Percentiles rank a stretch among this genome's conserved stretches.
Conservation (phyloP, 352 stramenopile genomes). For the Phytophthora sojae region DNA sequence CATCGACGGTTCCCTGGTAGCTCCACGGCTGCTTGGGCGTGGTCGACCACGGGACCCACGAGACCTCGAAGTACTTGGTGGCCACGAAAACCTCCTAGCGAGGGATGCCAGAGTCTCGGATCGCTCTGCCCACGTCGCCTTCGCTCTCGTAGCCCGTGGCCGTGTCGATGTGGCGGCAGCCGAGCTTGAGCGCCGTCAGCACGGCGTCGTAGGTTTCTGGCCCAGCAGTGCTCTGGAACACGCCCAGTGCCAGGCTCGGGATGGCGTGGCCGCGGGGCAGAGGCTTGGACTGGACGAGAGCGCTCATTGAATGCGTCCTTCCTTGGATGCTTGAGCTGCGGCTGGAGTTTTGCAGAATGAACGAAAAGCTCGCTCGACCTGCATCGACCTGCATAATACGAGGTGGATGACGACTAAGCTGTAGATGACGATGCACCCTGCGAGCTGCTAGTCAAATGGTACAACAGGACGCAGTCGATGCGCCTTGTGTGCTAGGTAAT, state of each 20-base stretch:
- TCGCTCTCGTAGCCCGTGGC: constrained; percentile 91
- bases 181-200: constrained; percentile 63
- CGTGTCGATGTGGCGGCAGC: constrained; percentile 92
- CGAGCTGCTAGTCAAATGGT: too few species aligned
- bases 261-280: constrained; percentile 58
- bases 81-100: constrained; percentile 84
- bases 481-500: too few species aligned
- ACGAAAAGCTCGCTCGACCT: too few species aligned
- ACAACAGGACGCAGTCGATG: too few species aligned
- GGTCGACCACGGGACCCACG: constrained; percentile 39
- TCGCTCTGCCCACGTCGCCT: constrained; percentile 73
- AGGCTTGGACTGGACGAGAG: constrained; percentile 35
- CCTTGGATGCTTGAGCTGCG: constrained; percentile 67
- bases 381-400: too few species aligned
- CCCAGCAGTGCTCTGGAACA: constrained; percentile 61
- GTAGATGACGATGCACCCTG: too few species aligned
- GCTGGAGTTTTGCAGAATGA: constrained; percentile 14
- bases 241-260: constrained; percentile 55
- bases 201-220: constrained; percentile 69
- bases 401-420: too few species aligned
- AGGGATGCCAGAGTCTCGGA: constrained; percentile 79
- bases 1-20: constrained; percentile 72
- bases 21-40: constrained; percentile 49
- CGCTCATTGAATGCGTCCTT: constrained; percentile 12
- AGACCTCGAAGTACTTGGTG: constrained; percentile 83